A percentile compares a stretch with the other conserved stretches of the same genome.
Conservation (phyloP, 2,329 filamentous ascomycete species). For the Neopestalotiopsis clavispora region DNA sequence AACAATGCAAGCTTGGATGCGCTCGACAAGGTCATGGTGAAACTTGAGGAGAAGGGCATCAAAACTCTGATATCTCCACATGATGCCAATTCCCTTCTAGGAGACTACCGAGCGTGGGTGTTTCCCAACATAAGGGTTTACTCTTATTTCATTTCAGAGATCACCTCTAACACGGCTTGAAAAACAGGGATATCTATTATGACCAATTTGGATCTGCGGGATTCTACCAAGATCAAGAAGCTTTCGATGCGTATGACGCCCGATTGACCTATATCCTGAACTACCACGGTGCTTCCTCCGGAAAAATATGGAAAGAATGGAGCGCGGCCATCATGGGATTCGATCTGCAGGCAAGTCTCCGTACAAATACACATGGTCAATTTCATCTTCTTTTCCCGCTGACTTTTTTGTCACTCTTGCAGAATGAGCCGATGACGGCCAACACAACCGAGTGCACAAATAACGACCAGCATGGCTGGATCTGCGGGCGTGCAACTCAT, state of each 20-base stretch:
- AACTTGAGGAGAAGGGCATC: constrained; percentile 33
- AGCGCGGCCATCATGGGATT: constrained; percentile 37
- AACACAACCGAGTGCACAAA: constrained; percentile 28
- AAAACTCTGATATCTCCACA: constrained; percentile 38
- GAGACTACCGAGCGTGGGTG: constrained; percentile 14
- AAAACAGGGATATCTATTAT: constrained; percentile 25
- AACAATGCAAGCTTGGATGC: constrained; percentile 33
- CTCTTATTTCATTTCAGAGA: not conserved
- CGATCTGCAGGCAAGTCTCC: constrained; percentile 32
- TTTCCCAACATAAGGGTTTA: not conserved
- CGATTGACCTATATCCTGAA: constrained; percentile 36
- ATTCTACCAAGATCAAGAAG: constrained; percentile 36
- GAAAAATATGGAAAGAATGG: constrained; percentile 38
- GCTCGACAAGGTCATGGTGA: constrained; percentile 34
- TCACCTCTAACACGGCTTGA: not conserved
- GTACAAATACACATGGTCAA: not conserved
- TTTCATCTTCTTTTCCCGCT: not conserved
- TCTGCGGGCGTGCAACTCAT: constrained; percentile 36
- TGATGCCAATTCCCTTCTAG: constrained; percentile 31
- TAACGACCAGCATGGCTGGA: constrained; percentile 31
- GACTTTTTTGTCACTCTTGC: not conserved
- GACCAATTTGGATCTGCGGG: constrained; percentile 26
- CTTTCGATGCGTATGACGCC: constrained; percentile 34
- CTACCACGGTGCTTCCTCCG: constrained; percentile 35
- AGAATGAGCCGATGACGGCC: constrained; percentile 38